phyloP scores from a whole-genome alignment of 2,329 filamentous ascomycete genomes.

The Aspergillus sp. region DNA sequence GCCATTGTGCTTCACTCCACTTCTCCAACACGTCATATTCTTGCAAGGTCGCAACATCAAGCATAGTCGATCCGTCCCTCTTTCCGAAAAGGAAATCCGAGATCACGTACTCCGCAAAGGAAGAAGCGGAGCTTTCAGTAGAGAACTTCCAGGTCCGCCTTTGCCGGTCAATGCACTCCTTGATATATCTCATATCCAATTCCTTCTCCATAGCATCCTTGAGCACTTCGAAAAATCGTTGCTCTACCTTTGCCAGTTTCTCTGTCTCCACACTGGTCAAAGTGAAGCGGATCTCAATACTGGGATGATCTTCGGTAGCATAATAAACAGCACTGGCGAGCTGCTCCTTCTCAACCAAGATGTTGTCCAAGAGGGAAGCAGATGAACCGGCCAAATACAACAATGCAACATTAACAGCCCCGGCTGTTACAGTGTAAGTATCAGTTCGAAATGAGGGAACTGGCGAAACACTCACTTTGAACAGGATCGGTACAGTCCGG shows the following conservation, averaged over 20 bases:
- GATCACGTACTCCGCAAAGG: slow-evolving; percentile 84
- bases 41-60: slow-evolving; percentile 55
- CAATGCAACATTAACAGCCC: slow-evolving; percentile 76
- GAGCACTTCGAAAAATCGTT: slow-evolving; percentile 80
- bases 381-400: slow-evolving; percentile 92
- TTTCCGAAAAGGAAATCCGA: slow-evolving; percentile 89
- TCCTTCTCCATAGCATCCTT: slow-evolving; percentile 74
- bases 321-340: slow-evolving; percentile 83
- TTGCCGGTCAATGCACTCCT: slow-evolving; percentile 81
- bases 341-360: slow-evolving; percentile 89
- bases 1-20: slow-evolving; percentile 87
- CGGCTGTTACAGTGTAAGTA: slow-evolving; percentile 45
- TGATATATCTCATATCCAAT: slow-evolving; percentile 86
- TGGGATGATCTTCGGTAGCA: slow-evolving; percentile 76
- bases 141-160: slow-evolving; percentile 79
- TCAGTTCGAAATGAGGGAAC: slow-evolving; percentile 10
- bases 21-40: slow-evolving; percentile 68
- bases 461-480: slow-evolving; percentile 46
- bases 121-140: slow-evolving; percentile 76
- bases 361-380: slow-evolving; percentile 86
- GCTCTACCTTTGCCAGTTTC: slow-evolving; percentile 79
- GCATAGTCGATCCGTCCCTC: slow-evolving; percentile 76
- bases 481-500: slow-evolving; percentile 74
- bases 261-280: slow-evolving; percentile 84
- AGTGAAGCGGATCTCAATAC: slow-evolving; percentile 81